Evolutionary conservation across 108 stramenopile genomes (phyloP).

Genomic region (Skeletonema costatum): DNA sequence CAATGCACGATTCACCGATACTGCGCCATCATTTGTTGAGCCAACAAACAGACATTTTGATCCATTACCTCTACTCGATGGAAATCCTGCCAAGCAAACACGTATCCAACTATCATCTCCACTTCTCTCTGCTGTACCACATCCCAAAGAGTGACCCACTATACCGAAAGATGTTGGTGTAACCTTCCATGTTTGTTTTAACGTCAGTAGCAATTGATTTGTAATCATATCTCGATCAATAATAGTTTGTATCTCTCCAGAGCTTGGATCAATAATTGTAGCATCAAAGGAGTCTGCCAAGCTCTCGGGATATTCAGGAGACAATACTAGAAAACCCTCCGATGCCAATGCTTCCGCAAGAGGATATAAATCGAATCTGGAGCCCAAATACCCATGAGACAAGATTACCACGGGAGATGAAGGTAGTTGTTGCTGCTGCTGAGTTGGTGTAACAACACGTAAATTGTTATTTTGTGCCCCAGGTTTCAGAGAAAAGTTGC

Average conservation of each 20-base stretch:
- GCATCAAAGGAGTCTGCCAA: constrained; percentile 71
- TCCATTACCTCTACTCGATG: constrained; percentile 23
- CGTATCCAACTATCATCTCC: constrained; percentile 76
- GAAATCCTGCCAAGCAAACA: constrained; percentile 67
- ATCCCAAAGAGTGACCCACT: constrained; percentile 78
- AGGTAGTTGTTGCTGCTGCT: constrained; percentile 29
- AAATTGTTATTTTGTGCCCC: neutral
- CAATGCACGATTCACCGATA: constrained; percentile 34
- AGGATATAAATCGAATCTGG: constrained; percentile 74
- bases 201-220: constrained; percentile 30
- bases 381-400: constrained; percentile 60
- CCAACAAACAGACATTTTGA: constrained; percentile 26
- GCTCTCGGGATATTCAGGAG: constrained; percentile 77
- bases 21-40: constrained; percentile 70
- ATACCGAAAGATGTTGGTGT: constrained; percentile 53
- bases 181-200: constrained; percentile 43
- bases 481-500: constrained; percentile 48
- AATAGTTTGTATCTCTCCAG: constrained; percentile 18
- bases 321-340: constrained; percentile 63
- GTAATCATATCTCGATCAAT: constrained; percentile 65
- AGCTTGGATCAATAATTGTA: neutral
- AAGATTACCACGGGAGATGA: constrained; percentile 63
- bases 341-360: constrained; percentile 70
- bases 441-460: constrained; percentile 2
- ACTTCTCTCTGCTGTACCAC: constrained; percentile 61